Conservation (phyloP, 225 moss, liverwort and hornwort genomes). For the Physcomitrium patens region DNA sequence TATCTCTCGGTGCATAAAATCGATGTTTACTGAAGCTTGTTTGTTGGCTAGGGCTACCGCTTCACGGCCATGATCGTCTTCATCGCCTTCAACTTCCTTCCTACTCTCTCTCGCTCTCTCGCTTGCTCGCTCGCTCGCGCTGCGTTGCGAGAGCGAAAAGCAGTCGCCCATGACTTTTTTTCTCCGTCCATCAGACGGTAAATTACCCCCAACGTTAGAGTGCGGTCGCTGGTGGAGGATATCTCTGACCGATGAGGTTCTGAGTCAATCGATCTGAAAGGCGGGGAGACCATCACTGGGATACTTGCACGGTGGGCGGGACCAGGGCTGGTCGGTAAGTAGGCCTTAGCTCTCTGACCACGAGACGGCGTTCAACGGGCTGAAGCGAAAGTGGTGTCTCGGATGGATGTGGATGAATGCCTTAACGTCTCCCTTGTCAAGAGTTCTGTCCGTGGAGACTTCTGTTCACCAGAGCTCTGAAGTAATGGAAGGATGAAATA, state of each 20-base stretch:
- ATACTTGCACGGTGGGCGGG: neutral
- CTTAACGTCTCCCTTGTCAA: too few relatives aligned
- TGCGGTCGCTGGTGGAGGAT: neutral
- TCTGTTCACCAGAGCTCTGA: neutral
- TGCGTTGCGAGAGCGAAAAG: neutral
- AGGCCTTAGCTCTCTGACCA: neutral
- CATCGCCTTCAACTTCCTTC: constrained; percentile 31
- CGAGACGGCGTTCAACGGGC: neutral
- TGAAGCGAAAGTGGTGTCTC: neutral
- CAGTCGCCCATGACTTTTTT: neutral
- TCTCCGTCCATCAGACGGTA: neutral
- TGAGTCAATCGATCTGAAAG: neutral
- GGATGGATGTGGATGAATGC: neutral
- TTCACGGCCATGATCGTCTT: constrained; percentile 30
- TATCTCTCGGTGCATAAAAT: constrained; percentile 13
- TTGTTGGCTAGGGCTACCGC: constrained; percentile 40
- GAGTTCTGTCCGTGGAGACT: constrained; percentile 29
- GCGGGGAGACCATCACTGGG: neutral
- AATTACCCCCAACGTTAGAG: too few relatives aligned
- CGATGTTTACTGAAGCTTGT: constrained; percentile 12
- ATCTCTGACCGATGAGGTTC: constrained; percentile 11
- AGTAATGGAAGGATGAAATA: neutral
- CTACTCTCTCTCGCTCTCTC: constrained; percentile 22
- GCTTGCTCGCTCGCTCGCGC: too few relatives aligned
- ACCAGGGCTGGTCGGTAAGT: constrained; percentile 41